Conservation (phyloP, 306 rosid species). For the Morella rubra region DNA sequence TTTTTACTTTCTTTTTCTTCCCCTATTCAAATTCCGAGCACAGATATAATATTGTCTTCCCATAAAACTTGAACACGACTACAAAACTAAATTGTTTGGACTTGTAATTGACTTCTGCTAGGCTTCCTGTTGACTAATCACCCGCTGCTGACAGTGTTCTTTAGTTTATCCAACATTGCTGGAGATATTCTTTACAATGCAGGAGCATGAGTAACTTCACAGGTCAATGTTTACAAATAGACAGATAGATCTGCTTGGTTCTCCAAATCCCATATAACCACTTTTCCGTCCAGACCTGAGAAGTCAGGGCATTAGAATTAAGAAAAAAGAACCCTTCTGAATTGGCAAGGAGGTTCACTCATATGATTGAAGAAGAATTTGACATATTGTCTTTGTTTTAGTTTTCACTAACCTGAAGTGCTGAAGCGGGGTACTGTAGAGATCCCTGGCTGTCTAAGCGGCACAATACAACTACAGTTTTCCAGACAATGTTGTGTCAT, state of each 20-base stretch:
- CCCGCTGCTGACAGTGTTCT: constrained; percentile 24
- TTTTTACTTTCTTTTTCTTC: neutral
- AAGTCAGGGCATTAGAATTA: constrained; percentile 10
- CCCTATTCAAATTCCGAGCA: neutral
- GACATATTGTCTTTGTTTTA: neutral
- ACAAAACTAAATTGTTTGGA: constrained; percentile 15
- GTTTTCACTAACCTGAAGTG: constrained; percentile 76
- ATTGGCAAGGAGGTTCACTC: constrained; percentile 3
- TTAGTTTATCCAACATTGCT: constrained; percentile 12
- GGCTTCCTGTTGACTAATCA: constrained; percentile 15
- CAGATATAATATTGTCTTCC: neutral
- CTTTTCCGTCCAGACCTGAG: constrained; percentile 89
- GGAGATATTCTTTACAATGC: neutral
- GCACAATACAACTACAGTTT: constrained; percentile 66
- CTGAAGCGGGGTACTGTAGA: constrained; percentile 65
- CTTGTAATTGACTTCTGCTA: constrained; percentile 12
- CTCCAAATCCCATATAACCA: constrained; percentile 89
- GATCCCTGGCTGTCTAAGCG: constrained; percentile 51
- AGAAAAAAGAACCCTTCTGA: constrained; percentile 1
- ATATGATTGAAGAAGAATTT: neutral
- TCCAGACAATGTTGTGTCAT: constrained; percentile 25
- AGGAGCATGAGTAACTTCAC: constrained; percentile 2
- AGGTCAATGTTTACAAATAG: constrained; percentile 33
- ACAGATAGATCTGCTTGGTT: constrained; percentile 62
- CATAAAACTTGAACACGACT: constrained; percentile 5